phyloP scores from a whole-genome alignment of 1,139 yeast species.

The Sugiyamaella novakii region DNA sequence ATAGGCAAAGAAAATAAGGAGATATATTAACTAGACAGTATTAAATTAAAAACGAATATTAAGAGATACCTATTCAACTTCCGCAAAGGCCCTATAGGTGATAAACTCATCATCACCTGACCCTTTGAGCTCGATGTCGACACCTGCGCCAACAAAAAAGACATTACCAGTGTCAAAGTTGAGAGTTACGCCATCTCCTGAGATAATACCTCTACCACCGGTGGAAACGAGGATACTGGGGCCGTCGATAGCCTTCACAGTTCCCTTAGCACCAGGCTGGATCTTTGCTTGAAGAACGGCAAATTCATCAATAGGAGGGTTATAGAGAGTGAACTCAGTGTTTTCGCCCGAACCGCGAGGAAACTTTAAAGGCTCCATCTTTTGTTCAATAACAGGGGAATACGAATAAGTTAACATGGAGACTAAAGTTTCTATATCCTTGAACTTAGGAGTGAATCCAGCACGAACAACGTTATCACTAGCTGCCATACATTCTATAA shows the following conservation, averaged over 20 bases:
- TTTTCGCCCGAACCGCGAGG: constrained; percentile 59
- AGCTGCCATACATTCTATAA: constrained; percentile 99
- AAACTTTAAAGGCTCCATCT: constrained; percentile 72
- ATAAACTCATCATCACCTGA: constrained; percentile 57
- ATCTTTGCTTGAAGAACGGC: constrained; percentile 80
- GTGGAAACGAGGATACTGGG: constrained; percentile 88
- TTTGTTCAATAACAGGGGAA: constrained; percentile 89
- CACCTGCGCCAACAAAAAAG: constrained; percentile 80
- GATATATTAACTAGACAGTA: too few species aligned
- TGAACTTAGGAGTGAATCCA: constrained; percentile 97
- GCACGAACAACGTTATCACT: constrained; percentile 97
- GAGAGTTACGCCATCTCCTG: constrained; percentile 46
- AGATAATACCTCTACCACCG: constrained; percentile 69
- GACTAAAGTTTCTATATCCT: constrained; percentile 88
- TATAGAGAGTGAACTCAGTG: constrained; percentile 60
- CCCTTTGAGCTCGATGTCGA: constrained; percentile 61
- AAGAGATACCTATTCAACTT: constrained; percentile 23
- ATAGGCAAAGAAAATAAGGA: too few species aligned
- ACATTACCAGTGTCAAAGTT: constrained; percentile 67
- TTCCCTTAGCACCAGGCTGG: constrained; percentile 49
- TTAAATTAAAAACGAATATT: background rate
- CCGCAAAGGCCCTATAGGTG: constrained; percentile 74
- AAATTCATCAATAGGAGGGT: constrained; percentile 97
- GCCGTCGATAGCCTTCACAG: constrained; percentile 66
- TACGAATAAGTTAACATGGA: constrained; percentile 87